Conservation (phyloP, 495 filamentous ascomycete genomes). For the Daldinia grandis region DNA sequence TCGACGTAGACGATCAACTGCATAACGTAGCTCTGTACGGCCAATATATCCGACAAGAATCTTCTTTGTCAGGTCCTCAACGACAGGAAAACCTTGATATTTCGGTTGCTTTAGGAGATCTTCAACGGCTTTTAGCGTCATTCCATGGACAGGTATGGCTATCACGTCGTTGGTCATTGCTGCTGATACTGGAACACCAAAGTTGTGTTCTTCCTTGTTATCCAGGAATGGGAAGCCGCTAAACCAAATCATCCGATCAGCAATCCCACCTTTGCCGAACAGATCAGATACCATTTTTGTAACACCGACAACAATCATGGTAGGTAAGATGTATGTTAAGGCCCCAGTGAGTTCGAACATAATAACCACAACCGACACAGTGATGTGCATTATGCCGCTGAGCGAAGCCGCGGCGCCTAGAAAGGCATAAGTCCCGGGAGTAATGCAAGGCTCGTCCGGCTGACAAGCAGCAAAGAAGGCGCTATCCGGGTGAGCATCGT, state of each 20-base stretch:
- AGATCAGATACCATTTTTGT: constrained; percentile 93
- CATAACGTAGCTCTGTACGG: constrained; percentile 90
- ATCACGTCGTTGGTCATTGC: constrained; percentile 87
- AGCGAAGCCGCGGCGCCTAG: constrained; percentile 92
- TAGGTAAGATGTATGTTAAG: constrained; percentile 93
- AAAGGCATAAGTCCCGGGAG: constrained; percentile 95
- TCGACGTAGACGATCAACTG: constrained; percentile 83
- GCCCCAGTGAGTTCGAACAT: constrained; percentile 98
- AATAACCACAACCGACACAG: constrained; percentile 94
- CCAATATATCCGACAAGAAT: constrained; percentile 92
- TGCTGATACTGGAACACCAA: constrained; percentile 92
- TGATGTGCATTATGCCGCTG: constrained; percentile 98
- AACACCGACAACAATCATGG: constrained; percentile 98
- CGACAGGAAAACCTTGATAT: constrained; percentile 94
- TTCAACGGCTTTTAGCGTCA: constrained; percentile 77
- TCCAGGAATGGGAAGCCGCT: constrained; percentile 98
- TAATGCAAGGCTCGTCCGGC: constrained; percentile 95
- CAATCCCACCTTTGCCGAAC: constrained; percentile 95
- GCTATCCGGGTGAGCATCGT: constrained; percentile 82
- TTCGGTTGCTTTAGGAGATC: constrained; percentile 78
- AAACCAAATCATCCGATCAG: constrained; percentile 99
- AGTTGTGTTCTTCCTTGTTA: constrained; percentile 97
- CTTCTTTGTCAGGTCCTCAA: constrained; percentile 76
- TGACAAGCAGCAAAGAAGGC: constrained; percentile 86
- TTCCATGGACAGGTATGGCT: constrained; percentile 76